These are phyloP conservation scores for Sordariomycetes sp. DNA, from an alignment of 2,329 filamentous ascomycete genomes.

Conservation along the genomic window DNA sequence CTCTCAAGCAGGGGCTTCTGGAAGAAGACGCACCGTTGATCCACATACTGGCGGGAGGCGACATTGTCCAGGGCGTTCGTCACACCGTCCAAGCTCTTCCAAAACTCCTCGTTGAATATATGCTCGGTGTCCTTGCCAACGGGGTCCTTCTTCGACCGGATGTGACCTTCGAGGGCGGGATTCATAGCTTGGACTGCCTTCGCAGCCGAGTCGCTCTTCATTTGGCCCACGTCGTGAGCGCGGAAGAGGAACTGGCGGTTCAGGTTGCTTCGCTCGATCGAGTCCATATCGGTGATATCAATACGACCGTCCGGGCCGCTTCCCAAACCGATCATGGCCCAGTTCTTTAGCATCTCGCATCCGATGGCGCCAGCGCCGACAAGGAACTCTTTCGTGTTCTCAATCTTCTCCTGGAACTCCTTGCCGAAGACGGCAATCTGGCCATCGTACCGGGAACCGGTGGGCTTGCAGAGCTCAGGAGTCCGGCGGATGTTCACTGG, in stretches of 20 bases:
- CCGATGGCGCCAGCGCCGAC: constrained; percentile 96
- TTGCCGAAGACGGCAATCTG: constrained; percentile 94
- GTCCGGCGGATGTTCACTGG: constrained; percentile 65
- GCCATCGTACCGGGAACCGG: constrained; percentile 82
- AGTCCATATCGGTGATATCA: constrained; percentile 92
- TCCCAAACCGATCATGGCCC: constrained; percentile 95
- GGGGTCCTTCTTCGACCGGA: constrained; percentile 75
- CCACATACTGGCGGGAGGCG: constrained; percentile 91
- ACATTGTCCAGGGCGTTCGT: constrained; percentile 98
- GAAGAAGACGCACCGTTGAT: constrained; percentile 96
- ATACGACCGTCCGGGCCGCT: constrained; percentile 84
- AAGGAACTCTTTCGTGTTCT: constrained; percentile 83
- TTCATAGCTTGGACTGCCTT: constrained; percentile 92
- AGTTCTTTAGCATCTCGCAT: constrained; percentile 99
- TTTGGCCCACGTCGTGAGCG: constrained; percentile 80
- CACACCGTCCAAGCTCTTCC: constrained; percentile 76
- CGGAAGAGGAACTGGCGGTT: constrained; percentile 97
- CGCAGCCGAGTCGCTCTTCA: constrained; percentile 94
- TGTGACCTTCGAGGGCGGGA: constrained; percentile 78
- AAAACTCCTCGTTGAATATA: constrained; percentile 90
- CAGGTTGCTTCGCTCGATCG: constrained; percentile 97
- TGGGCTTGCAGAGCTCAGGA: constrained; percentile 79
- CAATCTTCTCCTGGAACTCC: constrained; percentile 88
- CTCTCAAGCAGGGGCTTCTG: constrained; percentile 92
- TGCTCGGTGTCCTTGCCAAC: constrained; percentile 88